phyloP scores from a whole-genome alignment of 2,329 filamentous ascomycete species.

The Clarireedia homoeocarpa region DNA sequence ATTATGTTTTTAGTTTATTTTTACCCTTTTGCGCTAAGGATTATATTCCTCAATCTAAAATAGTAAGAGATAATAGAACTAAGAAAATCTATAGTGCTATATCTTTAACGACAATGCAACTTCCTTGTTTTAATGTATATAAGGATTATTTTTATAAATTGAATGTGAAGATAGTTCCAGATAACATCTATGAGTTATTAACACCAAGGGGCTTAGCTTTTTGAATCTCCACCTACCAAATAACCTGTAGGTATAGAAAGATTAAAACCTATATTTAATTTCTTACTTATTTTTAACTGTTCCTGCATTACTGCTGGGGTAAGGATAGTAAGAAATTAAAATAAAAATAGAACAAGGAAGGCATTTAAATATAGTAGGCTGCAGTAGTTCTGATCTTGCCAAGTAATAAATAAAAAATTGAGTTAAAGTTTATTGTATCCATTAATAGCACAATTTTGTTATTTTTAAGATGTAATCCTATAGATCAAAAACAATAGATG shows the following conservation, averaged over 20 bases:
- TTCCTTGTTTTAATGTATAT: slow-evolving; percentile 1
- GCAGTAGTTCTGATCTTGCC: no score
- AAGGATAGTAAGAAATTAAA: no score
- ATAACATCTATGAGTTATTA: background rate
- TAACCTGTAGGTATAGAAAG: no score
- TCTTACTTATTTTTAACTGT: no score
- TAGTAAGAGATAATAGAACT: slow-evolving; percentile 1
- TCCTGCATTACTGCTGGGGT: no score
- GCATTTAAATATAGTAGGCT: no score
- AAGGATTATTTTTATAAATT: background rate
- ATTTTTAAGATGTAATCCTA: background rate
- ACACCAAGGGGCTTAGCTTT: background rate
- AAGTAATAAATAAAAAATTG: no score
- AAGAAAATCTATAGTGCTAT: slow-evolving; percentile 1
- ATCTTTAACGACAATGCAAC: slow-evolving; percentile 1
- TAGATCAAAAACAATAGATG: no score
- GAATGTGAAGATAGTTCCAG: background rate
- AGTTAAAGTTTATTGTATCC: no score
- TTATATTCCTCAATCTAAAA: background rate
- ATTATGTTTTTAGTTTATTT: background rate
- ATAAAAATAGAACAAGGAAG: no score
- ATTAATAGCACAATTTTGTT: background rate
- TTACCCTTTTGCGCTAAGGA: background rate
- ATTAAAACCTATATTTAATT: no score
- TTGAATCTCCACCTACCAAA: background rate